Percentiles rank a stretch among this genome's conserved stretches.
These are phyloP conservation scores for Discostella stelligera DNA, from an alignment of 352 stramenopile species.

Conservation along the genomic window DNA sequence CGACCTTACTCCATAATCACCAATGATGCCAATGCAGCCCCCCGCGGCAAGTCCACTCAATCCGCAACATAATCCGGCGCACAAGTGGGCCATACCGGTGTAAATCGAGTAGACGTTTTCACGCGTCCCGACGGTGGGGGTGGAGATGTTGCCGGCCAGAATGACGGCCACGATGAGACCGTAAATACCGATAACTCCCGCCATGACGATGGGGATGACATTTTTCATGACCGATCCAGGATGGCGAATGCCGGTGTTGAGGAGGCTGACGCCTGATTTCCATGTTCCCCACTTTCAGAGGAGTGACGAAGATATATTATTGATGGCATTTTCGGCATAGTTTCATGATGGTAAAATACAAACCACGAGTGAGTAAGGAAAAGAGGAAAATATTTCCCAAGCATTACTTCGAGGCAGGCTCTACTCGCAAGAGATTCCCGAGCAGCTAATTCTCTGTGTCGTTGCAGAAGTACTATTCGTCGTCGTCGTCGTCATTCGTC, in stretches of 20 bases:
- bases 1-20: conserved; percentile 79
- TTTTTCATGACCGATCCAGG: conserved; percentile 81
- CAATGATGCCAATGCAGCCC: conserved; percentile 94
- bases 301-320: background rate
- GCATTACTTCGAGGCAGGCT: no score
- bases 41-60: conserved; percentile 90
- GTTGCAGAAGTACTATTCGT: background rate
- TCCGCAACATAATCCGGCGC: conserved; percentile 91
- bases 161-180: conserved; percentile 94
- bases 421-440: background rate
- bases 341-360: no score
- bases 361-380: no score
- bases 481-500: background rate
- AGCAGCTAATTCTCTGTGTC: background rate
- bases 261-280: conserved; percentile 69
- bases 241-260: conserved; percentile 79
- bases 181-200: conserved; percentile 91
- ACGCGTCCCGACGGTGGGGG: conserved; percentile 54
- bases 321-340: no score
- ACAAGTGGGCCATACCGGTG: conserved; percentile 74
- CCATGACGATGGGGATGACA: conserved; percentile 83
- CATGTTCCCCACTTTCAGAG: conserved; percentile 65
- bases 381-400: no score
- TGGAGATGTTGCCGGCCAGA: conserved; percentile 87
- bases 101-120: conserved; percentile 78